Evolutionary conservation across 306 rosid genomes (phyloP).

Genomic region (Cucurbita argyrosperma): DNA sequence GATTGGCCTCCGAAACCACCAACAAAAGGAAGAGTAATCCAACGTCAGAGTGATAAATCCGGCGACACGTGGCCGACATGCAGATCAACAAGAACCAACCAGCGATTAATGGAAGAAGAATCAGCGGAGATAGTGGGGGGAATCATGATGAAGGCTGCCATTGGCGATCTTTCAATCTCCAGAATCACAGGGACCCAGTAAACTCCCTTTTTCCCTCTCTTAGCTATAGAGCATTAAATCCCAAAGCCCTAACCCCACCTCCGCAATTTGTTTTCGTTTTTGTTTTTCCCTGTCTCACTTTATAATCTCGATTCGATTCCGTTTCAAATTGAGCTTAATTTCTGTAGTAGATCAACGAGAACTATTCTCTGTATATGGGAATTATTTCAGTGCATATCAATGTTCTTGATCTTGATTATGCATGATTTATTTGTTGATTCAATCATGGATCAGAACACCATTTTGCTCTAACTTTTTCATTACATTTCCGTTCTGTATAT

Average conservation of each 20-base stretch:
- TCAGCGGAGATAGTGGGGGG: conserved; percentile 31
- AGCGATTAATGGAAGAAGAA: conserved; percentile 17
- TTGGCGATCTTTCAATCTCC: conserved; percentile 4
- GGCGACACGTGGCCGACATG: conserved; percentile 78
- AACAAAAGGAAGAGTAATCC: conserved; percentile 26
- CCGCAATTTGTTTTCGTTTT: neutral
- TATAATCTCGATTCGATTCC: neutral
- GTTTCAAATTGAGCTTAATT: neutral
- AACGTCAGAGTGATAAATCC: conserved; percentile 24
- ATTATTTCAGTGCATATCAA: neutral
- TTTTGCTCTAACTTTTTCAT: neutral
- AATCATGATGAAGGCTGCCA: conserved; percentile 36
- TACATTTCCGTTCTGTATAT: conserved; percentile 10
- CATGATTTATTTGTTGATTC: neutral
- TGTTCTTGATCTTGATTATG: neutral
- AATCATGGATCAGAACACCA: conserved; percentile 13
- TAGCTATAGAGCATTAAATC: conserved; percentile 5
- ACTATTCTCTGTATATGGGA: neutral
- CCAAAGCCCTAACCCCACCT: neutral
- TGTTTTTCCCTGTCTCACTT: neutral
- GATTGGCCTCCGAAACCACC: conserved; percentile 45
- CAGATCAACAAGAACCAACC: conserved; percentile 13
- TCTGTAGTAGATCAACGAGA: neutral
- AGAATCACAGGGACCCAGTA: neutral
- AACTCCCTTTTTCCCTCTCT: conserved; percentile 5